These are phyloP conservation scores for Lavandula angustifolia DNA, from an alignment of 257 asterid genomes.

Conservation along the genomic window DNA sequence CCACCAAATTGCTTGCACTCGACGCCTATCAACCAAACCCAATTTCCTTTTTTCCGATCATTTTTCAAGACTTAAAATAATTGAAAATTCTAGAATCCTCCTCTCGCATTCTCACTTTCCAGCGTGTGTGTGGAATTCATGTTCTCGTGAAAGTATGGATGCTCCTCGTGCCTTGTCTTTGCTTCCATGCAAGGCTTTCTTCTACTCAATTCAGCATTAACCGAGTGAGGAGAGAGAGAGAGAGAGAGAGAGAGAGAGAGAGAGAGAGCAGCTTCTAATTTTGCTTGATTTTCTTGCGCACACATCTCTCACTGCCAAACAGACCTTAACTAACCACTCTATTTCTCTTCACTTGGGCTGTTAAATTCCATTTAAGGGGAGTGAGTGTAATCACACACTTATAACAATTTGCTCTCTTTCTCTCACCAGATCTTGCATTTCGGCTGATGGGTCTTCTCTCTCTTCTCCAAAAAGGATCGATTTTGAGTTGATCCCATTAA, in stretches of 20 bases:
- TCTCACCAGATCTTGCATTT: conserved; percentile 40
- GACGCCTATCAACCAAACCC: conserved; percentile 26
- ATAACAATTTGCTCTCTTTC: background rate
- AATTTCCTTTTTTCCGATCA: background rate
- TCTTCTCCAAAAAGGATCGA: conserved; percentile 30
- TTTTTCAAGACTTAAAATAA: background rate
- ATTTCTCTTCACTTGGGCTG: conserved; percentile 2
- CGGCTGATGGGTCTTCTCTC: background rate
- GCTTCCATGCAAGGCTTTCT: conserved; percentile 64
- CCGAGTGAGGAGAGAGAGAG: conserved; percentile 8
- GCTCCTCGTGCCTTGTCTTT: conserved; percentile 43
- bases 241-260: conserved; percentile 12
- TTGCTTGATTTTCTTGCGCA: conserved; percentile 14
- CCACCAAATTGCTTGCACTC: conserved; percentile 22
- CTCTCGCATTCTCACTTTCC: conserved; percentile 8
- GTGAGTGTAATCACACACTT: conserved; percentile 18
- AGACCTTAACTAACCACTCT: conserved; percentile 40
- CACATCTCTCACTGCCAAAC: conserved; percentile 34
- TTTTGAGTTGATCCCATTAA: conserved; percentile 35
- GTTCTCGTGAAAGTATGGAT: conserved; percentile 33
- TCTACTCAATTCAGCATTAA: conserved; percentile 28
- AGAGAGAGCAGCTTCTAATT: background rate
- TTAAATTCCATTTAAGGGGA: conserved; percentile 24
- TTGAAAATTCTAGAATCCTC: background rate
- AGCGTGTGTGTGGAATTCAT: conserved; percentile 25